Conservation (phyloP, 495 filamentous ascomycete species). For the Tuber umbilicatum region DNA sequence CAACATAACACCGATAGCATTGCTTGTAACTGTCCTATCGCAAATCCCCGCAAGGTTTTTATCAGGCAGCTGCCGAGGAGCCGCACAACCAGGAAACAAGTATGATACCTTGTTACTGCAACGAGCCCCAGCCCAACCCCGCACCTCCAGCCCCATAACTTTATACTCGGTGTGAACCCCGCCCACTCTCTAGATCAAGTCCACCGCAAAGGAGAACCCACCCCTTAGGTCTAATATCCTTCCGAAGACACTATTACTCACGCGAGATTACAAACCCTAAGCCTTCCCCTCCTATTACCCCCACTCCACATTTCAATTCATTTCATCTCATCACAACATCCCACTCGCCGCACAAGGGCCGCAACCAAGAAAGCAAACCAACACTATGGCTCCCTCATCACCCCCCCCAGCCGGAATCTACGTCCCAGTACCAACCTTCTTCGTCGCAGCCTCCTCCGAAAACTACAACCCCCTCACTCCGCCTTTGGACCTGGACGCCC, state of each 20-base stretch:
- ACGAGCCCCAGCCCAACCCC: not conserved
- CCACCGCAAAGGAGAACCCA: not conserved
- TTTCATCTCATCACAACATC: not conserved
- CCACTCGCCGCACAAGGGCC: not conserved
- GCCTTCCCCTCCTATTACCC: not conserved
- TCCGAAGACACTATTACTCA: conserved; percentile 6
- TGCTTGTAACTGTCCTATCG: not conserved
- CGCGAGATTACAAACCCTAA: conserved; percentile 18
- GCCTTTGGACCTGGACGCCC: conserved; percentile 52
- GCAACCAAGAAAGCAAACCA: not conserved
- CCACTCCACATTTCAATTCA: not conserved
- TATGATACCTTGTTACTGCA: not conserved
- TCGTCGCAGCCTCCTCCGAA: conserved; percentile 44
- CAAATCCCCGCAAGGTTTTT: not conserved
- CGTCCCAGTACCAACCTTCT: conserved; percentile 52
- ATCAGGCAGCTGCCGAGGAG: not conserved
- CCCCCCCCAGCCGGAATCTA: conserved; percentile 46
- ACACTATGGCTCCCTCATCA: conserved; percentile 18
- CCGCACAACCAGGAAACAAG: not conserved
- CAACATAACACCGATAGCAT: not conserved
- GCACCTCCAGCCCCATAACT: not conserved
- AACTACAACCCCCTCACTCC: conserved; percentile 35
- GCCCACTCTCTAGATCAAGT: not conserved
- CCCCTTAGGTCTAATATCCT: not conserved
- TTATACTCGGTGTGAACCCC: not conserved